Base-by-base conservation (phyloP, 2,329 filamentous ascomycete species). In the Pyrenophora seminiperda region DNA sequence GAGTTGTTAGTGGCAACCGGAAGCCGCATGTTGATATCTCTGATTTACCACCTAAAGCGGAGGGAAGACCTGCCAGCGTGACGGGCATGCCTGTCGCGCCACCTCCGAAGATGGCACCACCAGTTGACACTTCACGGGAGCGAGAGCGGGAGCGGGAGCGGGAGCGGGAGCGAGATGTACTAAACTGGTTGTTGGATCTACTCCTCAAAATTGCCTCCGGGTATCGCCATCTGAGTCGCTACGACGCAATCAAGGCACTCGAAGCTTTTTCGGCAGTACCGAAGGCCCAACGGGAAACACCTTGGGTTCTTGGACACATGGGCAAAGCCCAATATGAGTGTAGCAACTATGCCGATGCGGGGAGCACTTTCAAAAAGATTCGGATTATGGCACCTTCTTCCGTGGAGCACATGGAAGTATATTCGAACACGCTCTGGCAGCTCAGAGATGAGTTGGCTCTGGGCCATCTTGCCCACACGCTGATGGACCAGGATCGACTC, bases 381-480 rank as follows among this genome's bases (percentile, higher is more conserved):
- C 86, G 91, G 41, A 83, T 87, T 24, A 80, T 94, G 60, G 87
- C 90, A 10, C 93, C 93, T 1, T 89, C 90, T 1, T 85, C 90
- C 3, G 80, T 95, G 36, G 89, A 96, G 68, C 92, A 97, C 67
- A 97, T 97, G 92, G 94, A 99, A 70, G 87, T 97, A 29, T 99
- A 96, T 75, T 97, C 93, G 11, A 99, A 94, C 0, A 88, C 96
- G n/a, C 81, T 99, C n/a, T 99, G 95, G 94, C 92, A 97, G 72
- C 77, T 97, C 55, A 96, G 96, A 73, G 87, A 89, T 56, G 93
- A 97, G 67, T 89, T 91, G 0, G 90, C 97, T 54, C 80, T 99
- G 17, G 92, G 93, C 0, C 96, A 94, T 73, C 80, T 99, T 20
- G 91, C 93, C 0, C 93, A 97, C 66, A 90, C 95, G 65, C 80